These are phyloP conservation scores for Calonectria crousiana DNA, from an alignment of 2,329 filamentous ascomycete species.

Conservation along the genomic window DNA sequence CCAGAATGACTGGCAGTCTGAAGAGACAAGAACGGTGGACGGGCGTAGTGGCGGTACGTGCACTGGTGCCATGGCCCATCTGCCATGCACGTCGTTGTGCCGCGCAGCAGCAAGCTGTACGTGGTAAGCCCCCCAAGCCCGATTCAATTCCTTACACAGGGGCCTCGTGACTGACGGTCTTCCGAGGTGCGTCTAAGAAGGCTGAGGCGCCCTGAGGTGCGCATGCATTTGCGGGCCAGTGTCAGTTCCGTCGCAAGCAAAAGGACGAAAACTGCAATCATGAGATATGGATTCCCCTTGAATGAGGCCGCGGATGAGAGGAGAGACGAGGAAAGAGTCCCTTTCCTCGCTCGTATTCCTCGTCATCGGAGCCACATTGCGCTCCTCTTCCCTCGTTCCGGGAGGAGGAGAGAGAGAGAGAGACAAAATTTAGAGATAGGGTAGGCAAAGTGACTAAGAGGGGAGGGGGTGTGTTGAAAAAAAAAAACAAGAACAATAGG, in stretches of 20 bases:
- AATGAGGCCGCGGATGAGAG: neutral
- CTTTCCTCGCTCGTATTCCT: conserved; percentile 1
- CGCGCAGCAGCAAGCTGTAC: conserved; percentile 10
- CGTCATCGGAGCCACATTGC: neutral
- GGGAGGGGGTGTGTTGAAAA: neutral
- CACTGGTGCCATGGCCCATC: conserved; percentile 15
- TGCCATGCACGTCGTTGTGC: conserved; percentile 12
- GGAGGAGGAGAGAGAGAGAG: neutral
- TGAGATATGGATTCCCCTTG: neutral
- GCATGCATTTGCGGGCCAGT: neutral
- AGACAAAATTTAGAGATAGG: neutral
- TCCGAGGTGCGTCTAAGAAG: conserved; percentile 4
- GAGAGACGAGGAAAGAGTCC: conserved; percentile 6
- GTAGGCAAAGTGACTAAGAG: neutral
- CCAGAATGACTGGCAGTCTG: neutral
- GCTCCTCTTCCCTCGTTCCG: neutral
- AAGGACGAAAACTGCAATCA: conserved; percentile 6
- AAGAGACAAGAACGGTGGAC: neutral
- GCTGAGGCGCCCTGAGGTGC: neutral
- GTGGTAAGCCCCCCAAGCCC: conserved; percentile 2
- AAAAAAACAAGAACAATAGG: neutral
- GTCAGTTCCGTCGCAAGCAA: conserved; percentile 2
- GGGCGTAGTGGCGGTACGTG: conserved; percentile 17
- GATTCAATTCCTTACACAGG: conserved; percentile 9
- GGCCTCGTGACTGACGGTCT: conserved; percentile 27